Evolutionary conservation across 179 eudicot species (phyloP).

Genomic region (Actinidia chinensis): DNA sequence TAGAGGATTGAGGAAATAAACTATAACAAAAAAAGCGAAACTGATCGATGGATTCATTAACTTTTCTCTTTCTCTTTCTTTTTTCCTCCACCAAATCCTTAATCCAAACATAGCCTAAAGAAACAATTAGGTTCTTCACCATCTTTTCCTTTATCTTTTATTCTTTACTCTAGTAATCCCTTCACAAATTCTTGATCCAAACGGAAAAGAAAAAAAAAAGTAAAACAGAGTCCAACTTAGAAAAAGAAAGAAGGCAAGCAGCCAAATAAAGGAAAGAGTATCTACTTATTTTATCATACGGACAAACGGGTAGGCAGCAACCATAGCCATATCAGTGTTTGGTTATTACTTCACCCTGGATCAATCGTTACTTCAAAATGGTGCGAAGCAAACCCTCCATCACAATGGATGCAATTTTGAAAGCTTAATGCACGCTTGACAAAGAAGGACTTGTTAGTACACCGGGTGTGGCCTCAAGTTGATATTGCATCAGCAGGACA

Average conservation of each 20-base stretch:
- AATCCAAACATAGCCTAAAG: no score
- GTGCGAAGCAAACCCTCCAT: background rate
- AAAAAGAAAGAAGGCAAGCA: background rate
- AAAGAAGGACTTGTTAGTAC: constrained; percentile 31
- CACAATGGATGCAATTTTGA: background rate
- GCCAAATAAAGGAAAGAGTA: background rate
- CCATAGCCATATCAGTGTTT: constrained; percentile 96
- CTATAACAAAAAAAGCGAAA: no score
- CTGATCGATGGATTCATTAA: no score
- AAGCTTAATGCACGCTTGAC: background rate
- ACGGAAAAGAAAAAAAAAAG: background rate
- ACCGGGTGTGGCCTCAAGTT: constrained; percentile 23
- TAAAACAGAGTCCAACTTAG: background rate
- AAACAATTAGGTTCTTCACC: no score
- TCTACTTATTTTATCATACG: constrained; percentile 84
- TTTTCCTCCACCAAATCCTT: no score
- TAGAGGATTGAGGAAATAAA: no score
- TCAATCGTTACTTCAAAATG: constrained; percentile 7
- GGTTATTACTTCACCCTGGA: constrained; percentile 76
- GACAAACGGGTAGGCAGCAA: constrained; percentile 84
- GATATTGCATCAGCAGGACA: constrained; percentile 92
- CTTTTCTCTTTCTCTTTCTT: no score
- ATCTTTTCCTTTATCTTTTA: no score
- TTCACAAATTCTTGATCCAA: no score
- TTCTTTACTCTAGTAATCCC: no score